These are phyloP conservation scores for Physaria fendleri DNA, from an alignment of 345 rosid genomes.

Conservation along the genomic window DNA sequence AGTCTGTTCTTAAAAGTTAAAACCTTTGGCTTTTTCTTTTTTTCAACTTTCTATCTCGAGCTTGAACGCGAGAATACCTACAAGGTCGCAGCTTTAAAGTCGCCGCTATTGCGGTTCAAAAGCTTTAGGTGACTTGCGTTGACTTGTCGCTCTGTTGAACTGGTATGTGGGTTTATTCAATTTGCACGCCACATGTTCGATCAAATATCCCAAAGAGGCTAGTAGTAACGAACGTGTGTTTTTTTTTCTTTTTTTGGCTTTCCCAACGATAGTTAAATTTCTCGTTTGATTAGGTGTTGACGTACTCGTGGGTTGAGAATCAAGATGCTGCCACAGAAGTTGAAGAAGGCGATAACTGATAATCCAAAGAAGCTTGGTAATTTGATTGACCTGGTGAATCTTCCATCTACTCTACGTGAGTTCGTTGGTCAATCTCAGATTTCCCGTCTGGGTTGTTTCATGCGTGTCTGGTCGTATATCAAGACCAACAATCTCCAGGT, in stretches of 20 bases:
- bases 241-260: background rate
- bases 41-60: background rate
- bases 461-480: slow-evolving; percentile 84
- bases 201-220: slow-evolving; percentile 17
- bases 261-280: background rate
- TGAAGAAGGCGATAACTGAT: slow-evolving; percentile 61
- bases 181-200: slow-evolving; percentile 29
- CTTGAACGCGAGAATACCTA: background rate
- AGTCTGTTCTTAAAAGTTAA: background rate
- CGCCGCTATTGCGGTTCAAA: background rate
- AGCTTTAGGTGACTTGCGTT: background rate
- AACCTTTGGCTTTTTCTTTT: background rate
- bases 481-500: slow-evolving; percentile 90
- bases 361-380: slow-evolving; percentile 80
- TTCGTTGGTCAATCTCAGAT: slow-evolving; percentile 88
- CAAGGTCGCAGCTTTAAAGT: background rate
- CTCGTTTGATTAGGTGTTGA: background rate
- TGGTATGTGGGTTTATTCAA: too few species aligned
- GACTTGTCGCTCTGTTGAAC: background rate
- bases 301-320: slow-evolving; percentile 12
- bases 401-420: slow-evolving; percentile 72
- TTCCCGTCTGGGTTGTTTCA: slow-evolving; percentile 87
- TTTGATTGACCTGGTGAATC: slow-evolving; percentile 82
- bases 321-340: slow-evolving; percentile 62
- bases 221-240: background rate